Evolutionary conservation across 345 rosid species (phyloP), one percentile per base, ranked within the genome.

Genomic region (Theobroma cacao): DNA sequence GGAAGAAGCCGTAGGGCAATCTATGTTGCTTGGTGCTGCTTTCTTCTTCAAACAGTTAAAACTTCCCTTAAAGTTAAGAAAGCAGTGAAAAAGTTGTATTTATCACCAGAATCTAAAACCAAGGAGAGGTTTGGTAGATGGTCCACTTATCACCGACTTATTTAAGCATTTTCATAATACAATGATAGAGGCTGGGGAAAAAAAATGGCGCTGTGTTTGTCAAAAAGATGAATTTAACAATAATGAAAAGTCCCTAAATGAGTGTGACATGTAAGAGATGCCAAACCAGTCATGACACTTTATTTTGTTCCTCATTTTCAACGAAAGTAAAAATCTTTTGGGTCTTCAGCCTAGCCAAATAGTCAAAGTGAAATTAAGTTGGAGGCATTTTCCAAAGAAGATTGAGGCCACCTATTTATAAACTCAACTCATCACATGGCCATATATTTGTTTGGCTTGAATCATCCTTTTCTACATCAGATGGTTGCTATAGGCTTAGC

Each of bases 291-390:
- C 72, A 60, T 71, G 31, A 68, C 66, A 4, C 59, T 60, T 56
- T 67, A 13, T 33, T 50, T 22, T 73, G 63, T 36, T 45, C 77
- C 79, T 78, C 79, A 72, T 79, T 79, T 83, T 79, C 74, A 78
- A 73, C 77, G 22, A 78, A 84, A 82, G 79, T 63, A 60, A 58
- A 64, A 72, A 8, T 28, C 2, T 66, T 48, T 66, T 26, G 7
- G 11, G 13, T 53, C 52, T 38, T 3, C 41, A 47, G 73, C 9
- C 61, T 52, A 73, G 52, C 22, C 15, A 31, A 11, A 28, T 31
- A 38, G 77, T 77, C 79, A 79, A 79, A 80, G 41, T 53, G 52
- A 71, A 71, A n/a, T n/a, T n/a, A n/a, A 77, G 75, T 58, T 13
- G 22, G 33, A 61, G 43, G 31, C 47, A 31, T 66, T 77, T 76